Conservation (phyloP, 2,329 filamentous ascomycete genomes). For the Magnaporthales sp. region DNA sequence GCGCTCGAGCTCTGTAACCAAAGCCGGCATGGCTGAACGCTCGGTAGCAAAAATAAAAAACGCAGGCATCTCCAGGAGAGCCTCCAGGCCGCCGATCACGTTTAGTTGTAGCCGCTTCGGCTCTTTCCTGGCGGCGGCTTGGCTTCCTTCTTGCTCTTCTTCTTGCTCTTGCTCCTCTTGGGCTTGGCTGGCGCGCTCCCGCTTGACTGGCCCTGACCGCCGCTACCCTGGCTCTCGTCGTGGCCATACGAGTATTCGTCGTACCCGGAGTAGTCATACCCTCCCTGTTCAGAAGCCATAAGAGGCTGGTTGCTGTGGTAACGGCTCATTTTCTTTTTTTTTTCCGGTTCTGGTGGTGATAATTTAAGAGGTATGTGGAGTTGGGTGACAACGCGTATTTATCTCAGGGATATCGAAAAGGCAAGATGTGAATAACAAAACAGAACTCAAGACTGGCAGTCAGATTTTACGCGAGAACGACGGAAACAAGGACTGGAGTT, state of each 20-base stretch:
- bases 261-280: neutral
- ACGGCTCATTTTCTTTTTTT: neutral
- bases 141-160: slow-evolving; percentile 5
- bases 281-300: neutral
- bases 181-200: neutral
- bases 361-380: neutral
- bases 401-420: neutral
- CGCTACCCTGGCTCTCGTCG: neutral
- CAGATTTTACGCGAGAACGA: neutral
- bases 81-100: neutral
- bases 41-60: too few relatives aligned
- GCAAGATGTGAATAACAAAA: neutral
- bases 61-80: neutral
- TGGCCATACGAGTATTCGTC: neutral
- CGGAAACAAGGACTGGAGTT: neutral
- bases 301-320: neutral
- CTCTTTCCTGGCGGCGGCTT: slow-evolving; percentile 6
- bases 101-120: slow-evolving; percentile 6
- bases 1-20: neutral
- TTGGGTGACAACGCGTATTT: too few relatives aligned
- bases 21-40: too few relatives aligned
- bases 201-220: neutral
- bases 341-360: neutral
- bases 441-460: neutral
- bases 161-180: neutral